These are phyloP conservation scores for Calycina herbarum DNA, from an alignment of 2,329 filamentous ascomycete genomes.

Conservation along the genomic window DNA sequence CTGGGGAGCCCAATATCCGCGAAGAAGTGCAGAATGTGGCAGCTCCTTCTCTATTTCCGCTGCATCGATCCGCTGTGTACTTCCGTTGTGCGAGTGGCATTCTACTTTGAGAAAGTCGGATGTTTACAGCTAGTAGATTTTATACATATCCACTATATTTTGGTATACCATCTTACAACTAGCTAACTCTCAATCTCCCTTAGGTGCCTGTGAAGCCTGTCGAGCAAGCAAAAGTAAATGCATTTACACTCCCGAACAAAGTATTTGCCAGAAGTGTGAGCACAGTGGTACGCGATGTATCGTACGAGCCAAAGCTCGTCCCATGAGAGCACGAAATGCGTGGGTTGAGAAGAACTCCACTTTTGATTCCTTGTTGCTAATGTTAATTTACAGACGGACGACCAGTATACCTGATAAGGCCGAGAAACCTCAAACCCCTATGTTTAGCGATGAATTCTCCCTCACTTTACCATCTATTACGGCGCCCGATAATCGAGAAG, in stretches of 20 bases:
- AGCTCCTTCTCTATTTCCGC: neutral
- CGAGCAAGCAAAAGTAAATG: constrained; percentile 35
- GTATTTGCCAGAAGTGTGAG: constrained; percentile 33
- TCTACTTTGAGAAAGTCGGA: neutral
- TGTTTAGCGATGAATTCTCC: constrained; percentile 26
- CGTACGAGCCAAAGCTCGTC: constrained; percentile 34
- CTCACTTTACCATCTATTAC: constrained; percentile 28
- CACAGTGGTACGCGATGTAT: constrained; percentile 29
- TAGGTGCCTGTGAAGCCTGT: constrained; percentile 34
- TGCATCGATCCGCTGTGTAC: neutral
- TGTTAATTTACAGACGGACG: constrained; percentile 13
- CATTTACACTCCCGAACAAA: constrained; percentile 25
- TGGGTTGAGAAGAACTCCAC: constrained; percentile 12
- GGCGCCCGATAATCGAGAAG: constrained; percentile 25
- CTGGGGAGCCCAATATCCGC: neutral
- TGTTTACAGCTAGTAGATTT: neutral
- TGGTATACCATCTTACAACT: neutral
- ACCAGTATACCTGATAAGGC: constrained; percentile 7
- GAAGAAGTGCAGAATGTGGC: neutral
- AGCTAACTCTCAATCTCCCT: neutral
- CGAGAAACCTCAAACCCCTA: constrained; percentile 10
- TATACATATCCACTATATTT: neutral
- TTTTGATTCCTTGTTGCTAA: constrained; percentile 1
- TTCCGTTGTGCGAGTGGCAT: neutral
- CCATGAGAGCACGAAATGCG: constrained; percentile 28